These are phyloP conservation scores for Solanum sejunctum DNA, from an alignment of 257 asterid species.

Conservation along the genomic window DNA sequence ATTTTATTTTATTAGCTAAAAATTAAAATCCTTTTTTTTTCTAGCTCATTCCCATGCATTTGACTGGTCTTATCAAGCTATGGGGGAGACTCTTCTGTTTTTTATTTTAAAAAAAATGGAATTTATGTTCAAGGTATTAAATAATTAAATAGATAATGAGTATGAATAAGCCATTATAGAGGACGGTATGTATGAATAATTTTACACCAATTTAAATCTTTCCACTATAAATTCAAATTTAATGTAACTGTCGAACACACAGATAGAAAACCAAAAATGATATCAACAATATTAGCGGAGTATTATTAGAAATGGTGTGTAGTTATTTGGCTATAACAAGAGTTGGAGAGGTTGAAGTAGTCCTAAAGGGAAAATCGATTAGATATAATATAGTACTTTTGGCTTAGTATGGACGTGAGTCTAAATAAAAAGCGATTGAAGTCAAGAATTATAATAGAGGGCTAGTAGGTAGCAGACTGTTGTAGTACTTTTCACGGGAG, in stretches of 20 bases:
- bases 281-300: neutral
- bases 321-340: neutral
- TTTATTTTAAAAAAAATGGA: neutral
- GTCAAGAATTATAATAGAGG: neutral
- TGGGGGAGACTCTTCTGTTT: constrained; percentile 9
- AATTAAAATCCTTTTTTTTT: neutral
- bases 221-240: neutral
- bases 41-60: constrained; percentile 3
- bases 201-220: neutral
- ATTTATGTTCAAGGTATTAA: neutral
- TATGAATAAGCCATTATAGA: neutral
- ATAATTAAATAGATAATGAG: neutral
- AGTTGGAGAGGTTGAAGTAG: neutral
- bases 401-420: neutral
- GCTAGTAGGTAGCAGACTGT: neutral
- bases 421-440: neutral
- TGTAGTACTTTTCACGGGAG: neutral
- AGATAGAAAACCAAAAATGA: neutral
- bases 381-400: neutral
- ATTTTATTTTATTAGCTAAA: neutral
- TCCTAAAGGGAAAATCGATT: neutral
- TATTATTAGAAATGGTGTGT: neutral
- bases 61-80: constrained; percentile 19
- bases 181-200: neutral
- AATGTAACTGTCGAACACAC: neutral